Base-by-base conservation (phyloP, 805 yeast species). In the Lachancea lanzarotensis region DNA sequence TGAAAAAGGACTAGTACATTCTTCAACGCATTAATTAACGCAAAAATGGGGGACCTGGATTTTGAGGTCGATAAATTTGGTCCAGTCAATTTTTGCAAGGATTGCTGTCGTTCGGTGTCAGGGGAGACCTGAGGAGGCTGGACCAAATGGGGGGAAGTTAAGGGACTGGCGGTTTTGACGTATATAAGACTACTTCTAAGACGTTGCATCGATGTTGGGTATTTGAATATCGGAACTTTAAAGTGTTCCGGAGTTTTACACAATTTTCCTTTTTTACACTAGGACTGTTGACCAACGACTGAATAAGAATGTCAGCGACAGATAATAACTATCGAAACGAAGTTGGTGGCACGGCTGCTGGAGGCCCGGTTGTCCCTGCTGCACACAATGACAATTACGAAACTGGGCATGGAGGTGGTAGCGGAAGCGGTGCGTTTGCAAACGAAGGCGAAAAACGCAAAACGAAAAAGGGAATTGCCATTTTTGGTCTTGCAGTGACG, bases 401-500 rank as follows among this genome's bases (percentile, higher is more conserved):
- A 3, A 29, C 31, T 5, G 31, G 31, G 11, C 11, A 29, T 13
- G 31, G 13, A 29, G 4, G 15, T 29, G 31, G 15, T 26, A 9
- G n/a, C n/a, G 34, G 34, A 15, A 15, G n/a, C 34, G n/a, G n/a
- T 15, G 34, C 18, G 35, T 17, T 11, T 15, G 35, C 6, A 32
- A 32, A 32, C 19, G 38, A 19, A 8, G 29, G 15, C 11, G 38
- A 35, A 27, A 26, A 35, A 22, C 13, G 29, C 13, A 29, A 27
- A 38, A 20, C 18, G 22, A 31, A 33, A 36, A 40, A 33, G 22
- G 25, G 12, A 19, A 15, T n/a, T 10, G 31, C 31, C 36, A 22
- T 32, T n/a, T 36, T 30, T 8, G 43, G 43, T 16, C 27, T 40
- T 26, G 43, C 29, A 19, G 37, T 38, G 17, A 13, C 25, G 34